Conservation (phyloP, 441 rosid genomes). For the Viola pubescens region DNA sequence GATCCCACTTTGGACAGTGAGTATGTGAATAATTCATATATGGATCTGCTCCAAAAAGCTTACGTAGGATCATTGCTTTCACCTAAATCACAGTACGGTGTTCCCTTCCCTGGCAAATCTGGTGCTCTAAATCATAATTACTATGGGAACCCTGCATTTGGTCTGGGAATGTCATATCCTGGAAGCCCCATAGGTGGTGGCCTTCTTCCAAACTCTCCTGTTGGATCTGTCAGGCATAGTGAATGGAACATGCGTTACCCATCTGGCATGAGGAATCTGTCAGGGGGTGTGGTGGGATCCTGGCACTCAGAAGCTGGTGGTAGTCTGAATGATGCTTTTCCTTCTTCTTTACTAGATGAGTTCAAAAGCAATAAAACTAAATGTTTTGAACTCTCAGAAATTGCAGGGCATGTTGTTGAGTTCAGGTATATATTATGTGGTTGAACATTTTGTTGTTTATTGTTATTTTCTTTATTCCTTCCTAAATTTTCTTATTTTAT, state of each 20-base stretch:
- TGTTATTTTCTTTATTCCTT: background rate
- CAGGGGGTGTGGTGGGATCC: slow-evolving; percentile 45
- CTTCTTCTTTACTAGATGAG: slow-evolving; percentile 55
- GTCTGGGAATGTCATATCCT: slow-evolving; percentile 51
- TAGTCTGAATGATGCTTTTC: slow-evolving; percentile 43
- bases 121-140: slow-evolving; percentile 30
- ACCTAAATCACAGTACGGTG: slow-evolving; percentile 44
- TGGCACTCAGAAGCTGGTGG: slow-evolving; percentile 48
- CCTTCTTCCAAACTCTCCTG: slow-evolving; percentile 41
- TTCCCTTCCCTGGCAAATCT: slow-evolving; percentile 40
- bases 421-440: slow-evolving; percentile 41
- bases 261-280: slow-evolving; percentile 42
- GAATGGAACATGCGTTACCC: slow-evolving; percentile 40
- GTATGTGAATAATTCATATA: slow-evolving; percentile 38
- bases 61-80: slow-evolving; percentile 42
- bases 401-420: slow-evolving; percentile 68
- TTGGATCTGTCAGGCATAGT: slow-evolving; percentile 24
- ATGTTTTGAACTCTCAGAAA: slow-evolving; percentile 65
- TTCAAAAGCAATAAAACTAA: slow-evolving; percentile 65
- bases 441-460: too few relatives aligned
- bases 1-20: slow-evolving; percentile 40
- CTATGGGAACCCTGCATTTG: slow-evolving; percentile 44
- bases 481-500: background rate
- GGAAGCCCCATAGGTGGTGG: slow-evolving; percentile 41
- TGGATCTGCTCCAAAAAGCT: slow-evolving; percentile 55